Percentiles rank a stretch among this genome's conserved stretches.
These are phyloP conservation scores for Zizania latifolia DNA, from an alignment of 176 grass and related monocot genomes.

Conservation along the genomic window DNA sequence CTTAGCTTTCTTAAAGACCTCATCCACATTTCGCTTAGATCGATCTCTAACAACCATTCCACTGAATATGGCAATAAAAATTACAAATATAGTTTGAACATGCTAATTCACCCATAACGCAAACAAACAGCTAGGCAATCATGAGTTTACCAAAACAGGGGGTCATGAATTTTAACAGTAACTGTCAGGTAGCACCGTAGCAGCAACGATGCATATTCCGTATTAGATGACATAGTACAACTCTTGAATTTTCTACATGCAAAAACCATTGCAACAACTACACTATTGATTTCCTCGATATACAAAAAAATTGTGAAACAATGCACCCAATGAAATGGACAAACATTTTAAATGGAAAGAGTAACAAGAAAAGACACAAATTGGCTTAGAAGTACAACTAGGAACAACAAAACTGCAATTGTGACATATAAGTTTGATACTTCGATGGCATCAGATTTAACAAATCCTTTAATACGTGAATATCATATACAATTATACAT, in stretches of 20 bases:
- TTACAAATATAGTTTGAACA: background rate
- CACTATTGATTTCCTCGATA: background rate
- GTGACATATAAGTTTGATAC: background rate
- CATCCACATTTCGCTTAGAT: slow-evolving; percentile 51
- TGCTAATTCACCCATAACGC: background rate
- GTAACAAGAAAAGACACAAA: background rate
- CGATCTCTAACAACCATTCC: slow-evolving; percentile 78
- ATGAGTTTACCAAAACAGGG: background rate
- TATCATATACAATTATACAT: background rate
- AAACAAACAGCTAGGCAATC: background rate
- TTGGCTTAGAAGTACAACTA: slow-evolving; percentile 9
- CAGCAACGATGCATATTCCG: too few species aligned
- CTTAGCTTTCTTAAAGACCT: slow-evolving; percentile 68
- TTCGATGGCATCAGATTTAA: slow-evolving; percentile 1
- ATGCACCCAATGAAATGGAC: background rate
- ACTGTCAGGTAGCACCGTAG: background rate
- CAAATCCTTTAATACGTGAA: background rate
- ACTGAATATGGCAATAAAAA: slow-evolving; percentile 19
- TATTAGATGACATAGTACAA: too few species aligned
- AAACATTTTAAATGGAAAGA: background rate
- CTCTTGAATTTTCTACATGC: background rate
- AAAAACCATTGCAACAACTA: background rate
- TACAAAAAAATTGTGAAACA: background rate
- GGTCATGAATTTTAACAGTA: background rate
- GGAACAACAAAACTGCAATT: background rate